Conservation (phyloP, 2,329 filamentous ascomycete genomes). For the Huntiella abstrusa region DNA sequence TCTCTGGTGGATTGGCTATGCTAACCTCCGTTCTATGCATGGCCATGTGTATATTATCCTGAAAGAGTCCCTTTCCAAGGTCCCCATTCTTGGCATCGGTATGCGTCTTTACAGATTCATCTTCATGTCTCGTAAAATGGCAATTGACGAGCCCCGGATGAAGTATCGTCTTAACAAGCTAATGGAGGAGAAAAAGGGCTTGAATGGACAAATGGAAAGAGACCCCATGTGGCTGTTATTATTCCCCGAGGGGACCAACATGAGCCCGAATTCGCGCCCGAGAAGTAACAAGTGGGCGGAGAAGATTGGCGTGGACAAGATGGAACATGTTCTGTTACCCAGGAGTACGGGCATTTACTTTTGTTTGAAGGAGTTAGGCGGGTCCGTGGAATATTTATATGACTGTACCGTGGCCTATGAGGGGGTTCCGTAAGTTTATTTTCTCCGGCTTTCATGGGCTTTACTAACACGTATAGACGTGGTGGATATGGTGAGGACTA, state of each 20-base stretch:
- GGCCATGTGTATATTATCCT: conserved; percentile 80
- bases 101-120: conserved; percentile 83
- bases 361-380: conserved; percentile 56
- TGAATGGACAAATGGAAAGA: conserved; percentile 33
- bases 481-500: conserved; percentile 77
- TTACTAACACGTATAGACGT: conserved; percentile 28
- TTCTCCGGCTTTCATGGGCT: not conserved
- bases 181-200: conserved; percentile 30
- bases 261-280: conserved; percentile 48
- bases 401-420: conserved; percentile 94
- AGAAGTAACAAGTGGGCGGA: conserved; percentile 59
- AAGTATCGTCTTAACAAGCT: conserved; percentile 55
- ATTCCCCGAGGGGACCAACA: conserved; percentile 75
- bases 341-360: conserved; percentile 67
- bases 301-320: conserved; percentile 54
- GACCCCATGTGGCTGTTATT: conserved; percentile 82
- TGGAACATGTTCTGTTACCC: conserved; percentile 56
- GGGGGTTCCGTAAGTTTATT: conserved; percentile 58
- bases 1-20: conserved; percentile 87
- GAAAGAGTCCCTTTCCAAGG: conserved; percentile 68
- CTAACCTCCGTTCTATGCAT: conserved; percentile 54
- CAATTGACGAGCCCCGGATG: conserved; percentile 56
- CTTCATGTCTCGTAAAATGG: conserved; percentile 81
- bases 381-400: conserved; percentile 64
- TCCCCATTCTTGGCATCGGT: conserved; percentile 61